Base-by-base conservation (phyloP, 2,329 filamentous ascomycete genomes). In the Achaetomium macrosporum region DNA sequence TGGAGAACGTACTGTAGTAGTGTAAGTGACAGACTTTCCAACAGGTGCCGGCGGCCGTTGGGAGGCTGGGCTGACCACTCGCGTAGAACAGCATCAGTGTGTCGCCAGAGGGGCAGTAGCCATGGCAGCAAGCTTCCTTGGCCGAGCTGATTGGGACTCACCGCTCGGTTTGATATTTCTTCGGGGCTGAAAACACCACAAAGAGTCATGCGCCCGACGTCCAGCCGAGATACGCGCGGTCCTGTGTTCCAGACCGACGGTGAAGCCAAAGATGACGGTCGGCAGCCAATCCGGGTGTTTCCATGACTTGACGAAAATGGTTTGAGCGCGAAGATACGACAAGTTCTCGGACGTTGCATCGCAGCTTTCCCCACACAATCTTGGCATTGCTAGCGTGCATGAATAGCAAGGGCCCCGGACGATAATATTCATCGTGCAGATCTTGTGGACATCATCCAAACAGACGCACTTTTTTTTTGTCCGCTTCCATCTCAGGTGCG, bases 201-300 rank as follows among this genome's bases (percentile, higher is more conserved):
- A 19, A 42, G 37, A 4, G 13, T 31, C 33, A 35, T 15, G 11
- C 33, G 33, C 29, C 31, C 13, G 31, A 47, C 31, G 17, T 42
- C 13, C 43, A 46, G 37, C 46, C 41, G 42, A 45, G 46, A 41
- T 49, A 29, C 41, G 19, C 19, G 20, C n/a, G 35, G 35, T 29
- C 16, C 39, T 35, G 46, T 31, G 36, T 41, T 1, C 46, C 46
- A 47, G 47, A 53, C 54, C 47, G 54, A 41, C 50, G 50, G 54
- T 56, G 54, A 51, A 41, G 29, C 20, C 10, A 29, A 36, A 43
- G 29, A 39, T 51, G 47, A 29, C 20, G 47, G 42, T 45, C 11
- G 30, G 42, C 19, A 33, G 30, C 54, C 54, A 57, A 57, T 54
- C 50, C 54, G 43, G 33, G 19, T 2, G 17, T 57, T 57, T 56